Base-by-base conservation (phyloP, 768 basidiomycete genomes). In the Infundibulicybe gibba region DNA sequence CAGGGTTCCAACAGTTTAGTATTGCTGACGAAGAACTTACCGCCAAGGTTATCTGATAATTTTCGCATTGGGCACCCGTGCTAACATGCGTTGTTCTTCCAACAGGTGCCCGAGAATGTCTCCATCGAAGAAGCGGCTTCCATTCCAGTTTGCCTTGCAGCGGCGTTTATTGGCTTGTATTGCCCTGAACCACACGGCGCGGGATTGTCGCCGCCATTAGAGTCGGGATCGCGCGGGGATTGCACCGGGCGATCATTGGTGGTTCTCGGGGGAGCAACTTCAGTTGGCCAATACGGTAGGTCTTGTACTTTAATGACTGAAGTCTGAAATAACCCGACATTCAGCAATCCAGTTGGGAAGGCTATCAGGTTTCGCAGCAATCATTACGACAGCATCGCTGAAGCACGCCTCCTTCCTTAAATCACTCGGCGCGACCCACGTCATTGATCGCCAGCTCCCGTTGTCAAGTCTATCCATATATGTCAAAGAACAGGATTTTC, bases 311-410 rank as follows among this genome's bases (percentile, higher is more conserved):
- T 69, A 2, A 68, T 67, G 50, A 61, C 63, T 13, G 70, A 68
- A 33, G 71, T 66, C 47, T 64, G 57, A n/a, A 38, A 14, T 38
- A 38, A 38, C 32, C 40, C 63, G 64, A 5, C 67, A 66, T 45
- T 61, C 19, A 74, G 72, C 49, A n/a, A 64, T 72, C 47, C 71
- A 75, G 49, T 60, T 75, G 25, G 71, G 68, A 15, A 62, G 54
- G 42, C 31, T 65, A 37, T 68, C 71, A 2, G 73, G 70, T 3
- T 72, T 73, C 54, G 58, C 61, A 15, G 68, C 68, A 12, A 69
- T 75, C 43, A 72, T 73, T n/a, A 50, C 64, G 42, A 71, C 61
- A 3, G 59, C 69, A 1, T 69, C 64, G 13, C 53, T 41, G 11
- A 51, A 54, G n/a, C 60, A 69, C 30, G 45, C 55, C 25, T 42